Evolutionary conservation across 257 asterid genomes (phyloP), one percentile per base, ranked within the genome.

Genomic region (Salvia rosmarinus): DNA sequence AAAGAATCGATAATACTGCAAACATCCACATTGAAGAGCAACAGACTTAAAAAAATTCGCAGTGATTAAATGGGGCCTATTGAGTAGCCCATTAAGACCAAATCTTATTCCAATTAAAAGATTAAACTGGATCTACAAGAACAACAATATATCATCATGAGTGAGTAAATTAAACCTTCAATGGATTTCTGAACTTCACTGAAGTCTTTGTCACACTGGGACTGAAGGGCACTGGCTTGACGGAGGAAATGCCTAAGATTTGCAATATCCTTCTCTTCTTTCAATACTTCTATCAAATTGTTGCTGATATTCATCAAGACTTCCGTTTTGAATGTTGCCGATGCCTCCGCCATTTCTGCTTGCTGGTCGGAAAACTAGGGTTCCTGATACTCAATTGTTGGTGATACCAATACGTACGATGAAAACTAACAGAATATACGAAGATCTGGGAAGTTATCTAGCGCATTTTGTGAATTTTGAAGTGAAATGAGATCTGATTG

Each of bases 241-340:
- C 75, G 76, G 61, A 80, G 75, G 67, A 82, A 79, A 58, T 86
- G 86, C 75, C 82, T 85, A 64, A 85, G 83, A 67, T 16, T 67
- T 42, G 17, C 74, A 54, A 67, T 39, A 55, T 89, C 94, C 72
- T n/a, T n/a, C n/a, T 81, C 89, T 32, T 80, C 79, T 37, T 80
- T 82, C 79, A 91, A 67, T 5, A 91, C 58, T 37, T 72, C 80
- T 17, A 84, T 77, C 71, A 92, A 80, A 72, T 86, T 88, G 55
- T 81, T 71, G 74, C 92, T 67, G 71, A 70, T 79, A 30, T 72
- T 80, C 56, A 82, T 66, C 47, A 85, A 79, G 47, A 82, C 85
- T 34, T n/a, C 91, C 82, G 80, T 76, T 35, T 85, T 82, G 13
- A 88, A 58, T 71, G 68, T 77, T 60, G 42, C 47, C 9, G 80